A percentile compares a stretch with the other conserved stretches of the same genome.
Conservation (phyloP, 768 basidiomycete species). For the Terana coerulea region DNA sequence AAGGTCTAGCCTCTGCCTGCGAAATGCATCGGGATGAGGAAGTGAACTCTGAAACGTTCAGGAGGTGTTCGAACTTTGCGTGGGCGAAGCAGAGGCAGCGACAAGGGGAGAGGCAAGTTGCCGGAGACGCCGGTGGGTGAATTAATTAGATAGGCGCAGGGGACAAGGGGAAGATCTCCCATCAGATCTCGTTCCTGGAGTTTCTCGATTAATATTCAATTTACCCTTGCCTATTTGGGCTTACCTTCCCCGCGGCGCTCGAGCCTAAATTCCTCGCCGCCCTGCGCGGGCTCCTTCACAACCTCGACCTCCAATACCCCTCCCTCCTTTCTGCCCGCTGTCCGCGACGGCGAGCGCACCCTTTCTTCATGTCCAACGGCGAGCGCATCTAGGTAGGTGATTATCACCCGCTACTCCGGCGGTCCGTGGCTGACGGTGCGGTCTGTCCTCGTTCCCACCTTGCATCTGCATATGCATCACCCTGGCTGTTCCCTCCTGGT, state of each 20-base stretch:
- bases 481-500: not conserved
- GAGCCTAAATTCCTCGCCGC: conserved; percentile 4
- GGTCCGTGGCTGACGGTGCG: not conserved
- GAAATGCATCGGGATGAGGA: too few species aligned
- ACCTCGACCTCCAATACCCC: not conserved
- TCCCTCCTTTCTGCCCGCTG: not conserved
- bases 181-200: conserved; percentile 1
- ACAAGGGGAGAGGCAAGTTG: too few species aligned
- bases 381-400: conserved; percentile 1
- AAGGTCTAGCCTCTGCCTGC: too few species aligned
- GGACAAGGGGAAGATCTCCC: not conserved
- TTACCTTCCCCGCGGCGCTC: conserved; percentile 2
- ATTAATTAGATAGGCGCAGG: too few species aligned
- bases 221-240: not conserved
- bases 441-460: not conserved
- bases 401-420: not conserved
- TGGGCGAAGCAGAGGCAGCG: too few species aligned
- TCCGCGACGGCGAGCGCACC: not conserved
- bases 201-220: conserved; percentile 4
- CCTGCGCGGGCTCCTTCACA: not conserved
- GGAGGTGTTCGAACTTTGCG: too few species aligned
- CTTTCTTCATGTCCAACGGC: not conserved
- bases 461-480: not conserved
- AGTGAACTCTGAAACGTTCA: too few species aligned
- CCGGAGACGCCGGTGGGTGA: too few species aligned